Base-by-base conservation (phyloP, 176 grass and related monocot genomes). In the Melocanna baccifera region DNA sequence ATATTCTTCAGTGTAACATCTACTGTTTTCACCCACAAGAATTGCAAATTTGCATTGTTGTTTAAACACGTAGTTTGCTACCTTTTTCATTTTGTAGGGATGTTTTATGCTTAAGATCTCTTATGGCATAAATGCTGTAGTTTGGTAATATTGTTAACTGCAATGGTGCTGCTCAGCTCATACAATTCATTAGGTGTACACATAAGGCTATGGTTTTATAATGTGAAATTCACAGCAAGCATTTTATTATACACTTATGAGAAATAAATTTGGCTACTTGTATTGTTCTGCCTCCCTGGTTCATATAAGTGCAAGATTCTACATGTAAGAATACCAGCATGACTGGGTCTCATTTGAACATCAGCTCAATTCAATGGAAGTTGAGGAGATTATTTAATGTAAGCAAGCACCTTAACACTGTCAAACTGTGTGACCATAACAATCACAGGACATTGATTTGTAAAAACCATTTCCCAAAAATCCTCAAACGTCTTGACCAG, bases 391-490 rank as follows among this genome's bases (percentile, higher is more conserved):
- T n/a, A 13, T 72, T 40, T 73, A 73, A 40, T 67, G 45, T 69
- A 89, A 82, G 68, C n/a, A 82, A 68, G 82, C 59, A 99, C 96
- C 96, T 91, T 92, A 77, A 85, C 11, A 75, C 77, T 84, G 81
- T 91, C 93, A 5, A 92, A 86, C n/a, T 88, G 80, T 62, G 96
- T 96, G 50, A 99, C 81, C 93, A 99, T 99, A 78, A 99, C 88
- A 67, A 99, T 96, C 11, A 62, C 81, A 87, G 93, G 89, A 73
- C 93, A 96, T 19, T 71, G 85, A 83, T 96, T 81, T 81, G 94
- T 77, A 67, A 23, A 91, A 64, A 99, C 58, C 93, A 96, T 99
- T 77, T 96, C 62, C 96, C 96, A 99, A 57, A 99, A 99, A 87
- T 96, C 91, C 51, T 79, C 84, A 88, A 89, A 94, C 80, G 96